Conservation (phyloP, 345 rosid genomes). For the Rhodomyrtus tomentosa region DNA sequence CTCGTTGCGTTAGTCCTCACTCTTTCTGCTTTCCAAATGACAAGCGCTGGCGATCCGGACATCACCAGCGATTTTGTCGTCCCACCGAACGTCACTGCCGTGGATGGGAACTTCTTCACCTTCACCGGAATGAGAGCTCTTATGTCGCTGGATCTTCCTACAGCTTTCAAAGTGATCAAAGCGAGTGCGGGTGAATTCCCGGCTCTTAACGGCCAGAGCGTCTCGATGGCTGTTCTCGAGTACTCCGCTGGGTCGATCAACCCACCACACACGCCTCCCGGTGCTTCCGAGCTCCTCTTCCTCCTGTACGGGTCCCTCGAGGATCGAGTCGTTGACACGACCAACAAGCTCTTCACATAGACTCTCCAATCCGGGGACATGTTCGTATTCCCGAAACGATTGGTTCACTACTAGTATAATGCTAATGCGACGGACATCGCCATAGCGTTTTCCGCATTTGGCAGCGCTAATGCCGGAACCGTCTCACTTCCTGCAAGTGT, state of each 20-base stretch:
- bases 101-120: slow-evolving; percentile 2
- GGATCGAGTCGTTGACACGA: not conserved
- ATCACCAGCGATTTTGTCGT: not conserved
- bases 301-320: not conserved
- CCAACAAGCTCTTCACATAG: not conserved
- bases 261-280: slow-evolving; percentile 2
- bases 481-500: not conserved
- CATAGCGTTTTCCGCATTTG: slow-evolving; percentile 1
- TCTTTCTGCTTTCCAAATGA: not conserved
- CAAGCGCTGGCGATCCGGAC: not conserved
- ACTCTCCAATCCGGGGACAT: slow-evolving; percentile 4
- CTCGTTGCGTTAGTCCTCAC: not conserved
- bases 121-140: not conserved
- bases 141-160: not conserved
- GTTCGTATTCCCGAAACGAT: slow-evolving; percentile 4
- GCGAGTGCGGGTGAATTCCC: not conserved
- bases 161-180: not conserved
- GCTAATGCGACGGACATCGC: not conserved
- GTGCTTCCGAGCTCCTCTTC: slow-evolving; percentile 3
- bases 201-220: not conserved
- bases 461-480: slow-evolving; percentile 2
- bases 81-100: not conserved
- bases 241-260: not conserved
- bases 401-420: slow-evolving; percentile 2
- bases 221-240: not conserved